Percentiles rank a stretch among this genome's conserved stretches.
phyloP scores from a whole-genome alignment of 768 basidiomycete species.

The Lentinula boryana region DNA sequence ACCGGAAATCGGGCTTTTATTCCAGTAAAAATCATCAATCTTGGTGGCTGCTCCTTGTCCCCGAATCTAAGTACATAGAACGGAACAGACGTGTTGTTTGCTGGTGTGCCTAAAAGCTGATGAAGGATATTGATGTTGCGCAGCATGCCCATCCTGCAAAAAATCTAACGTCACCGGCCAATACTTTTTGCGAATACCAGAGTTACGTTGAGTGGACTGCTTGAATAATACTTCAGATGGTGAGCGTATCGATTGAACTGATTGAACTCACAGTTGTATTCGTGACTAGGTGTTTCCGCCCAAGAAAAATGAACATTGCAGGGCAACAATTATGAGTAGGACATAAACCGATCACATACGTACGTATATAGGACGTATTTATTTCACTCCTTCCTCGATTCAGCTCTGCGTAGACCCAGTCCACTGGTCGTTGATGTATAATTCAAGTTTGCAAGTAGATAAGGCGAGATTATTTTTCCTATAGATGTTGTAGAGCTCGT shows the following conservation, averaged over 20 bases:
- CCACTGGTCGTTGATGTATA: constrained; percentile 78
- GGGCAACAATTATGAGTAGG: too few relatives aligned
- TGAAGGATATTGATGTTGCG: constrained; percentile 84
- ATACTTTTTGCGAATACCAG: constrained; percentile 17
- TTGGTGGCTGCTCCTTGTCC: too few relatives aligned
- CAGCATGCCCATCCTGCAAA: constrained; percentile 14
- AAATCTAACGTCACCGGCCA: constrained; percentile 3
- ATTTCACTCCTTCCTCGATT: constrained; percentile 67
- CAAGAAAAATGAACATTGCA: constrained; percentile 48
- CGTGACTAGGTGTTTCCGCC: constrained; percentile 40
- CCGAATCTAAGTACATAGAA: too few relatives aligned
- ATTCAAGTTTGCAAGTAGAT: constrained; percentile 67
- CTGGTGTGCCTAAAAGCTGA: constrained; percentile 55
- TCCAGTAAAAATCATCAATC: too few relatives aligned
- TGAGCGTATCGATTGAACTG: neutral
- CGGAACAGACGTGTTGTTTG: too few relatives aligned
- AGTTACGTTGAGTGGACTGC: constrained; percentile 65
- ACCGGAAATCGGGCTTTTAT: constrained; percentile 34
- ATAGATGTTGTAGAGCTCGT: constrained; percentile 17
- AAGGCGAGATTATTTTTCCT: constrained; percentile 63
- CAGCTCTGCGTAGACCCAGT: constrained; percentile 71
- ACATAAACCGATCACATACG: too few relatives aligned
- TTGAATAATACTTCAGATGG: constrained; percentile 70
- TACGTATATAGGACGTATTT: constrained; percentile 37
- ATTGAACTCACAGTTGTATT: neutral